These are phyloP conservation scores for Linnemannia schmuckeri DNA, from an alignment of 192 early-diverging fungal species.

Conservation along the genomic window DNA sequence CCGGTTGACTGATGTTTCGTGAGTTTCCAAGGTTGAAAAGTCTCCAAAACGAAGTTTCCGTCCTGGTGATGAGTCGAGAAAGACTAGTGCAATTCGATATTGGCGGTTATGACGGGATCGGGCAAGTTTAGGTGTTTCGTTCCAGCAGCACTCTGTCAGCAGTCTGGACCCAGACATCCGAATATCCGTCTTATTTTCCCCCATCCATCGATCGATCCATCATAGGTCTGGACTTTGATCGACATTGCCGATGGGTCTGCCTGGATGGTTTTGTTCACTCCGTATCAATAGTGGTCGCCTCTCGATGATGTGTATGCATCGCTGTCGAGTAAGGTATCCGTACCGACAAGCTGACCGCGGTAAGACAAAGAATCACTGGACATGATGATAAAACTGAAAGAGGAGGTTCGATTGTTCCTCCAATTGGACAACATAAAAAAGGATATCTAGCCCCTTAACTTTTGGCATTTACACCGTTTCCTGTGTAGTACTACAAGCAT, in stretches of 20 bases:
- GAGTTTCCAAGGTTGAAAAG: neutral
- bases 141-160: neutral
- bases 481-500: too few relatives aligned
- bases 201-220: slow-evolving; percentile 45
- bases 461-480: neutral
- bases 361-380: slow-evolving; percentile 39
- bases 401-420: slow-evolving; percentile 13
- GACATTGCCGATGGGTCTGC: neutral
- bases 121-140: neutral
- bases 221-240: slow-evolving; percentile 12
- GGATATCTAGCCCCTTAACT: neutral
- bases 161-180: neutral
- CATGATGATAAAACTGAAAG: slow-evolving; percentile 38
- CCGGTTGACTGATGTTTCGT: neutral
- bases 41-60: neutral
- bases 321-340: slow-evolving; percentile 17
- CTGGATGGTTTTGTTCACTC: neutral
- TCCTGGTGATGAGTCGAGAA: neutral
- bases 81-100: neutral
- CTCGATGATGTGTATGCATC: neutral
- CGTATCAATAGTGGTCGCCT: neutral
- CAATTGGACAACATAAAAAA: slow-evolving; percentile 13
- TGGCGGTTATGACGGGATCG: neutral
- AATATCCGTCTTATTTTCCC: neutral
- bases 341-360: slow-evolving; percentile 47